These are phyloP conservation scores for Chaetomium strumarium DNA, from an alignment of 2,329 filamentous ascomycete species.

Conservation along the genomic window DNA sequence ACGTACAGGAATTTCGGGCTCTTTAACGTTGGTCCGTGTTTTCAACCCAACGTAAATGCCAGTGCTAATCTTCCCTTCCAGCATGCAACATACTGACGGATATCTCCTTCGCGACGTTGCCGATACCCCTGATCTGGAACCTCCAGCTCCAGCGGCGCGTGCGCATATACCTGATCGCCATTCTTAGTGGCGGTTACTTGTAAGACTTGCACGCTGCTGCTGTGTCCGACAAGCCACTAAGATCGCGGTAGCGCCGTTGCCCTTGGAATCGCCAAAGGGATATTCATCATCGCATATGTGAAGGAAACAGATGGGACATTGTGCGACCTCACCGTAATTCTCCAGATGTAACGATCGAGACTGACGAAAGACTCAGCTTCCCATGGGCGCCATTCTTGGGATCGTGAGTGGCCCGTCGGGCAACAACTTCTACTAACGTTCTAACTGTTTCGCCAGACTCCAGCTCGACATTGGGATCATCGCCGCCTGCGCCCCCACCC, in stretches of 20 bases:
- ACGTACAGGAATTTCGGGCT: constrained; percentile 21
- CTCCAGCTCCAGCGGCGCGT: constrained; percentile 26
- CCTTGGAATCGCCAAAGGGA: constrained; percentile 28
- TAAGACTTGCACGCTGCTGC: constrained; percentile 13
- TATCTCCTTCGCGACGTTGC: constrained; percentile 27
- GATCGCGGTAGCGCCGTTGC: constrained; percentile 22
- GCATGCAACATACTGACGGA: constrained; percentile 31
- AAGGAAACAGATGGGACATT: constrained; percentile 26
- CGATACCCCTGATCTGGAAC: constrained; percentile 29
- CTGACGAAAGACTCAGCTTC: constrained; percentile 6
- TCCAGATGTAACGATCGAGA: background rate
- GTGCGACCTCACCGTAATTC: background rate
- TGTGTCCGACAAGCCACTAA: background rate
- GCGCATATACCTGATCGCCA: constrained; percentile 27
- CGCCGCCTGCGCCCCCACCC: constrained; percentile 25
- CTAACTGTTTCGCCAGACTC: constrained; percentile 14
- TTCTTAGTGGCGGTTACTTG: constrained; percentile 30
- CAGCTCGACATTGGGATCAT: constrained; percentile 25
- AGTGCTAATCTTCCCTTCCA: constrained; percentile 2
- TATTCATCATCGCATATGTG: constrained; percentile 28
- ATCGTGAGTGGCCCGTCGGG: constrained; percentile 16
- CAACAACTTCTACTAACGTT: background rate
- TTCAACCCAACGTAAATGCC: background rate
- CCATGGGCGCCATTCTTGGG: constrained; percentile 26
- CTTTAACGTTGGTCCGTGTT: constrained; percentile 20